These are phyloP conservation scores for Syzygium grande DNA, from an alignment of 345 rosid genomes.

Conservation along the genomic window DNA sequence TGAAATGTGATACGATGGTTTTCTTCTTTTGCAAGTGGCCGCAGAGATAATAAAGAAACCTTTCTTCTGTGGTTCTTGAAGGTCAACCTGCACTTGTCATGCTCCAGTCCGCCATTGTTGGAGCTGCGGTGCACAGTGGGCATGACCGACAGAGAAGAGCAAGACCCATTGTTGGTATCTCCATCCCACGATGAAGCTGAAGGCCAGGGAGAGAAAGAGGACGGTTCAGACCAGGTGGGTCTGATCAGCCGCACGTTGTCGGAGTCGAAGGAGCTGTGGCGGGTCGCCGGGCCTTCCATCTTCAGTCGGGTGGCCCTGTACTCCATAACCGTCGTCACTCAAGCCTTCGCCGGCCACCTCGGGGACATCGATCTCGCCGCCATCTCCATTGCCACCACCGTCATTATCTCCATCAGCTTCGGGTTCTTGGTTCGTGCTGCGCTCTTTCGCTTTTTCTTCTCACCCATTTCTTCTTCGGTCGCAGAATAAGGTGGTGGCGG, in stretches of 20 bases:
- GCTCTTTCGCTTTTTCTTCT: not conserved
- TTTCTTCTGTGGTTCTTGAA: not conserved
- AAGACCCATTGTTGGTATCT: not conserved
- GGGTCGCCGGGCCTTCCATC: slow-evolving; percentile 40
- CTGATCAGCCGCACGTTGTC: slow-evolving; percentile 10
- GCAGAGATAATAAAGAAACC: not conserved
- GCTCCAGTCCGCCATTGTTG: not conserved
- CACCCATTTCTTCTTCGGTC: not conserved
- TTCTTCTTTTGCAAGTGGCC: not conserved
- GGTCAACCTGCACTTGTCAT: not conserved
- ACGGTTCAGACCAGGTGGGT: not conserved
- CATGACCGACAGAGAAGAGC: not conserved
- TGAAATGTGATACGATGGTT: not conserved
- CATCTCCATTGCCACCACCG: slow-evolving; percentile 44
- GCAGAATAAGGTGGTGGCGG: not conserved
- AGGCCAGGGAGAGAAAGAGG: not conserved
- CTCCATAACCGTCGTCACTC: slow-evolving; percentile 39
- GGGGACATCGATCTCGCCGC: slow-evolving; percentile 47
- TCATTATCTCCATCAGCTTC: slow-evolving; percentile 33
- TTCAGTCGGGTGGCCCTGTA: slow-evolving; percentile 48
- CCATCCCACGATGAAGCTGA: not conserved
- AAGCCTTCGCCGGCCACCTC: slow-evolving; percentile 41
- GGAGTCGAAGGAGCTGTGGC: slow-evolving; percentile 40
- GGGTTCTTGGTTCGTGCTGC: slow-evolving; percentile 35
- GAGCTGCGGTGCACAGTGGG: not conserved